phyloP scores from a whole-genome alignment of 345 rosid genomes.

The Populus pruinosa region DNA sequence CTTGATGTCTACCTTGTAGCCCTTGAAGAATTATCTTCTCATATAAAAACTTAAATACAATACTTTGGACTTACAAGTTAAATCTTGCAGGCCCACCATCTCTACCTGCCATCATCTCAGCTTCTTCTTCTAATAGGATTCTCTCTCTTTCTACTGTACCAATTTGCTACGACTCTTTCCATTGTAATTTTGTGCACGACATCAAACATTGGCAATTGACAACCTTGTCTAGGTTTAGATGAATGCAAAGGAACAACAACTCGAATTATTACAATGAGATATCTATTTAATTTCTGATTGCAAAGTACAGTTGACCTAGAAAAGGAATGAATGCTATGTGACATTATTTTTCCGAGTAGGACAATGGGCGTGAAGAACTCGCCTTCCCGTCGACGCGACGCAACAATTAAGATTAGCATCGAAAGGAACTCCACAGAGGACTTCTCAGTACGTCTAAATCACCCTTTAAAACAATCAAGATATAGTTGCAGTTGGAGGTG shows the following conservation, averaged over 20 bases:
- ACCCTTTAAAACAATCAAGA: background rate
- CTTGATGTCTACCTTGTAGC: no score
- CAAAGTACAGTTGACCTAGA: background rate
- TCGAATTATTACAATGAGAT: background rate
- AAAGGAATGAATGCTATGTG: background rate
- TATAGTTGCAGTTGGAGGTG: background rate
- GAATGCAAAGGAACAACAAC: background rate
- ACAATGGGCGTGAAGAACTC: background rate
- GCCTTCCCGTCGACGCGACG: constrained; percentile 1
- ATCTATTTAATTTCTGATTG: background rate
- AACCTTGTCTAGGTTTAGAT: background rate
- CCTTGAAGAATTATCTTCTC: no score
- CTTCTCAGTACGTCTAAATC: background rate
- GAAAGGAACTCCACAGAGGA: background rate
- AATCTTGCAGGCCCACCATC: background rate
- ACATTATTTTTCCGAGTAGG: background rate
- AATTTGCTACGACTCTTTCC: background rate
- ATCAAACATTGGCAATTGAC: background rate
- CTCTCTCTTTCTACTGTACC: background rate
- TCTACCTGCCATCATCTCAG: background rate
- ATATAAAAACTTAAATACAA: no score
- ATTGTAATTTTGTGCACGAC: background rate
- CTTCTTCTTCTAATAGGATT: background rate
- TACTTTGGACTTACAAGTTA: no score
- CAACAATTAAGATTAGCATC: background rate